Percentiles rank a stretch among this genome's conserved stretches.
Conservation (phyloP, 2,329 filamentous ascomycete species). For the Corniculantispora saksenae region DNA sequence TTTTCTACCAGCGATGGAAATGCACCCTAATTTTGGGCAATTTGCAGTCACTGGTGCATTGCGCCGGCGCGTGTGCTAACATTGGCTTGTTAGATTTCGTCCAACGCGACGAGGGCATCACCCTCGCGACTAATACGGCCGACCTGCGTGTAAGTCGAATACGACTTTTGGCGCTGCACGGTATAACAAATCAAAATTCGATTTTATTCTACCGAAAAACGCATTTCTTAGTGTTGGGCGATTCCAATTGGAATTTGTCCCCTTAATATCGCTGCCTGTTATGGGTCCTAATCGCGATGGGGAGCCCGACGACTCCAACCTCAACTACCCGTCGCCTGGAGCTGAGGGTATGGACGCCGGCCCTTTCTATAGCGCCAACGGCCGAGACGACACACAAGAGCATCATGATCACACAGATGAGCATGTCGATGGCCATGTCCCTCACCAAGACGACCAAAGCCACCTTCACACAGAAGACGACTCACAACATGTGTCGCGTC, state of each 20-base stretch:
- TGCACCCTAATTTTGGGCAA: background rate
- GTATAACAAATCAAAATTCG: background rate
- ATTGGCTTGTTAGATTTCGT: slow-evolving; percentile 13
- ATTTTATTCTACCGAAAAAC: background rate
- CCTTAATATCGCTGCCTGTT: slow-evolving; percentile 9
- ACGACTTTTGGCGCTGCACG: background rate
- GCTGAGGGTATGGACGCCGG: slow-evolving; percentile 45
- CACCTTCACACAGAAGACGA: slow-evolving; percentile 35
- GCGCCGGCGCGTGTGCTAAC: slow-evolving; percentile 12
- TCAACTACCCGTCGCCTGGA: slow-evolving; percentile 49
- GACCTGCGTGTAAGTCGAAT: slow-evolving; percentile 8
- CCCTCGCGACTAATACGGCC: slow-evolving; percentile 11
- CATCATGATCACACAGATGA: slow-evolving; percentile 30
- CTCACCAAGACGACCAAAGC: slow-evolving; percentile 28
- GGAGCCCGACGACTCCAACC: slow-evolving; percentile 37
- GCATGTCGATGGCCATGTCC: slow-evolving; percentile 10
- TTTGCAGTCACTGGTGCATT: slow-evolving; percentile 3
- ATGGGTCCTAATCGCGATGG: slow-evolving; percentile 40
- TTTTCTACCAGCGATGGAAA: slow-evolving; percentile 3
- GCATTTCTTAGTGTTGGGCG: background rate
- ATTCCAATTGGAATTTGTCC: background rate
- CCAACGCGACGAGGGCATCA: slow-evolving; percentile 9
- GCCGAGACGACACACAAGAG: slow-evolving; percentile 35
- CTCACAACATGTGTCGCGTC: slow-evolving; percentile 42
- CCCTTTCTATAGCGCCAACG: slow-evolving; percentile 45